Evolutionary conservation across 2,329 filamentous ascomycete genomes (phyloP).

Genomic region (Phyllosticta ampelicida): DNA sequence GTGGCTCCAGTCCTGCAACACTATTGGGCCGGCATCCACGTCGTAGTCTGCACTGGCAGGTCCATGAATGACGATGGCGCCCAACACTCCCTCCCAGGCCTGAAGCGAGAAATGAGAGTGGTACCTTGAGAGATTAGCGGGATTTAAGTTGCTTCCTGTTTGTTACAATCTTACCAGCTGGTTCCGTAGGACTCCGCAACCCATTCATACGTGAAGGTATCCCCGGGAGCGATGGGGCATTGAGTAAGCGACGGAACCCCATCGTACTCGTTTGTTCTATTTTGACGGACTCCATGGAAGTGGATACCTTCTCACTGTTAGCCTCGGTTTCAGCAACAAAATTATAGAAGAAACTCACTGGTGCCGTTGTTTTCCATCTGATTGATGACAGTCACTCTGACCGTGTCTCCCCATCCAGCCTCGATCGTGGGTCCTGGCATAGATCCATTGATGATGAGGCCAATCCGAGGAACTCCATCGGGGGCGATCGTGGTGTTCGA

Average conservation of each 20-base stretch:
- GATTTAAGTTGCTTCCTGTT: conserved; percentile 8
- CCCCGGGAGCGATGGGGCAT: conserved; percentile 20
- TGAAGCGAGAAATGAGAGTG: conserved; percentile 22
- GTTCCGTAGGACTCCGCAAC: conserved; percentile 34
- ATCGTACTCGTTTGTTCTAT: conserved; percentile 44
- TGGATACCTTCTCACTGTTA: conserved; percentile 36
- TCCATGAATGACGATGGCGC: conserved; percentile 30
- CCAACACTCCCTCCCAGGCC: conserved; percentile 28
- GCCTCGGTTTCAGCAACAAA: no score
- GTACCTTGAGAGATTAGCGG: conserved; percentile 10
- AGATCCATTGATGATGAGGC: conserved; percentile 36
- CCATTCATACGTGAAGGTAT: conserved; percentile 42
- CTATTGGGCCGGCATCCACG: conserved; percentile 26
- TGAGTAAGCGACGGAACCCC: conserved; percentile 42
- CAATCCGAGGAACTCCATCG: conserved; percentile 33
- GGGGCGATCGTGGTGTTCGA: conserved; percentile 34
- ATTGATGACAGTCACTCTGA: conserved; percentile 41
- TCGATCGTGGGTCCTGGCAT: conserved; percentile 37
- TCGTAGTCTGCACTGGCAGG: conserved; percentile 30
- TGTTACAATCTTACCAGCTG: conserved; percentile 1
- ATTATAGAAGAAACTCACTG: no score
- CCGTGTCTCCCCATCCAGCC: conserved; percentile 35
- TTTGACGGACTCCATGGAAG: conserved; percentile 51
- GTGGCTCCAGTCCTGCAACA: conserved; percentile 31
- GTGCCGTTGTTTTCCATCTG: conserved; percentile 45